Evolutionary conservation across 2,329 filamentous ascomycete species (phyloP), one percentile per base, ranked within the genome.

Genomic region (Hypoxylon sp.): DNA sequence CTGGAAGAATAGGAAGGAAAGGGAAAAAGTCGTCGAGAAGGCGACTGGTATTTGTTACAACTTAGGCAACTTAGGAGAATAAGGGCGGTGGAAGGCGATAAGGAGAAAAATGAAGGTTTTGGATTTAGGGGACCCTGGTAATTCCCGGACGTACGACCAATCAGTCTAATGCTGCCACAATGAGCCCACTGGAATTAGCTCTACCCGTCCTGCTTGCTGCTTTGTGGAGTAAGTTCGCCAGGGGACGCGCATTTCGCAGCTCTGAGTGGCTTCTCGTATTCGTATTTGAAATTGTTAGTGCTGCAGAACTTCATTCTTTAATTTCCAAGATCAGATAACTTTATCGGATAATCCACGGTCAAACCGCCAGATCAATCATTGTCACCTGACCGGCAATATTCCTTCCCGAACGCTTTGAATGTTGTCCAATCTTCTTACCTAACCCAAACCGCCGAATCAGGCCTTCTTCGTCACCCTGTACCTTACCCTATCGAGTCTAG

Each of bases 171-270:
- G 72, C 72, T 71, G 67, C 72, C 72, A 76, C 70, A 63, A 77
- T 77, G 72, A 74, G 67, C 51, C 75, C 75, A 77, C 73, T 73
- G 73, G 73, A 68, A 73, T 68, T 72, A 36, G 65, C 57, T 53
- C 30, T 75, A 69, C 73, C 74, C 74, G 55, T 62, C 41, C 67
- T 43, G 43, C 11, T 50, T 45, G 34, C 25, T 48, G 43, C 55
- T 46, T 34, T 65, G 60, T 67, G 65, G 65, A 59, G 68, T 64
- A 69, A 46, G 7, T 52, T 21, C 14, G 36, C 28, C 57, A 60
- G 63, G 63, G 67, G 59, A 51, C 34, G 60, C 52, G 48, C 49
- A 67, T 56, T 46, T 38, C 6, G 5, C 25, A 46, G 9, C 28
- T 23, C 3, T 46, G 25, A 21, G 53, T 55, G 57, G 57, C 59